Base-by-base conservation (phyloP, 116 monocot genomes). In the Dioscorea cayenensis region DNA sequence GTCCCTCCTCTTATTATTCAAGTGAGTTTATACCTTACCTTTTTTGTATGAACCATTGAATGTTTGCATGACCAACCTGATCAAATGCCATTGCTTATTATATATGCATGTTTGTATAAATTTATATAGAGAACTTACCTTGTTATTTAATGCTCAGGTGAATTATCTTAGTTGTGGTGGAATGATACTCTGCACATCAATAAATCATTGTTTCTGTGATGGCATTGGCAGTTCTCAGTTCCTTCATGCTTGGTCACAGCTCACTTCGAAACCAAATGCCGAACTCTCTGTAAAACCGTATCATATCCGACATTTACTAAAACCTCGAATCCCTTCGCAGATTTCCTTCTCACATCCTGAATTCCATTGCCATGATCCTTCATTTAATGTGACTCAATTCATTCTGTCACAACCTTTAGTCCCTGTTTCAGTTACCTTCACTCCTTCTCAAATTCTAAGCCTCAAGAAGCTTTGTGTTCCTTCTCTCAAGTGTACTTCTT, bases 401-500 rank as follows among this genome's bases (percentile, higher is more conserved):
- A 72, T 88, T 66, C 85, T 75, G 14, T 88, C 86, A 5, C 89
- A 97, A 35, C 77, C 93, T 0, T 51, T 93, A 14, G 76, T 80
- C 20, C 90, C 93, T 14, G 79, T 93, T 14, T 88, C 81, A 13
- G 71, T 82, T 10, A 89, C 90, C 37, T 97, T 97, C 80, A 67
- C 74, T 60, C 52, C 83, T 16, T 69, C 79, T 11, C 81, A 90
- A 11, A 78, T 90, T 73, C 88, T 93, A 27, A 74, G 65, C 20
- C 84, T 97, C 52, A 97, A 97, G 78, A 77, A 78, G 68, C 73
- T 62, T 13, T 90, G 90, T 50, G 71, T 74, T 0, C 92, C 92
- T 7, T 88, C 90, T 1, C 79, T 90, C 66, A 92, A 90, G 72
- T 97, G 97, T 71, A 97, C 93, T 35, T 93, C 97, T 16, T 97